These are phyloP conservation scores for Quercus phellos DNA, from an alignment of 331 rosid species.

Conservation along the genomic window DNA sequence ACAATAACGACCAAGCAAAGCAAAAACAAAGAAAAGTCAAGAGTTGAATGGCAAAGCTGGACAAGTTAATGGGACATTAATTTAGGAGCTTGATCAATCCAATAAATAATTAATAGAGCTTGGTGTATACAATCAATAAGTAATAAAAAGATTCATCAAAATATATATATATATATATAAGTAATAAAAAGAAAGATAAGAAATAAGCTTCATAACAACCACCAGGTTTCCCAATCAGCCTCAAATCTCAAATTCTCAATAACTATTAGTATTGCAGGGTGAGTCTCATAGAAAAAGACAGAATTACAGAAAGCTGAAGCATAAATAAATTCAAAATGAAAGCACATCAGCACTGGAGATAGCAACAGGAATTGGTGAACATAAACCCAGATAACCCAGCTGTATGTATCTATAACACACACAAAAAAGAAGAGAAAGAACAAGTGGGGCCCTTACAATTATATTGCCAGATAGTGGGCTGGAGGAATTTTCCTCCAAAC, in stretches of 20 bases:
- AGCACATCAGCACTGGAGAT: not conserved
- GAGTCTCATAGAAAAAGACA: too few species aligned
- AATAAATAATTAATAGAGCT: too few species aligned
- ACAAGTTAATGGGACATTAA: not conserved
- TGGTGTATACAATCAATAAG: too few species aligned
- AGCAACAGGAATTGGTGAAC: not conserved
- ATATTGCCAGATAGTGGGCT: too few species aligned
- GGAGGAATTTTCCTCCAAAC: too few species aligned
- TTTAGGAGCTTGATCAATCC: not conserved
- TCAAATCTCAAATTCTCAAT: not conserved
- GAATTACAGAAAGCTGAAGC: not conserved
- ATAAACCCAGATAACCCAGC: not conserved
- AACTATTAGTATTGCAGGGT: not conserved
- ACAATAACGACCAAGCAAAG: not conserved
- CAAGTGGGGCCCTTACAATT: not conserved
- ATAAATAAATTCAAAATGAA: not conserved
- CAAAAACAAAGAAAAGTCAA: not conserved
- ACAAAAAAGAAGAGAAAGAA: not conserved
- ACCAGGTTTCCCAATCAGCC: not conserved
- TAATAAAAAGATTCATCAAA: not conserved
- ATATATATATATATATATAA: not conserved
- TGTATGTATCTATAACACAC: not conserved
- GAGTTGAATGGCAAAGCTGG: not conserved
- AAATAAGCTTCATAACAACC: not conserved
- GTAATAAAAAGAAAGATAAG: not conserved